Evolutionary conservation across 2,329 filamentous ascomycete species (phyloP).

Genomic region (Fusarium mundagurra): DNA sequence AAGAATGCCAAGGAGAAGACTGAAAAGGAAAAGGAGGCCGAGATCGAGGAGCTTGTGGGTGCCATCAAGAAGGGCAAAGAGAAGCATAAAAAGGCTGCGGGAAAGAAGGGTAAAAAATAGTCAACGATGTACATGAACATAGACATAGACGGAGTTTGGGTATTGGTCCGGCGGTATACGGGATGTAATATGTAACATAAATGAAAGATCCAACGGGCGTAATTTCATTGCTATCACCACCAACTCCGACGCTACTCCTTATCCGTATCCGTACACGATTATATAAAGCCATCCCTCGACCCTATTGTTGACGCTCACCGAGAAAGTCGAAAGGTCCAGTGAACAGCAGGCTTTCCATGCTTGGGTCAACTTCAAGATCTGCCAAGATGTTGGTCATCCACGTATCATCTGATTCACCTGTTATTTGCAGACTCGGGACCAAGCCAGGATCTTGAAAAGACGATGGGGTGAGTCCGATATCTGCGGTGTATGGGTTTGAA

Average conservation of each 20-base stretch:
- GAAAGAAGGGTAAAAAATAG: slow-evolving; percentile 41
- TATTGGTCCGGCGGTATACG: slow-evolving; percentile 14
- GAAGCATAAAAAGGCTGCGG: slow-evolving; percentile 39
- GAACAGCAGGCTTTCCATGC: slow-evolving; percentile 32
- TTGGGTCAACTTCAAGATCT: slow-evolving; percentile 30
- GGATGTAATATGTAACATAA: background rate
- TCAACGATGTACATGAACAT: slow-evolving; percentile 27
- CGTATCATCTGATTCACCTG: slow-evolving; percentile 13
- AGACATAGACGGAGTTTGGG: slow-evolving; percentile 38
- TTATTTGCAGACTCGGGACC: slow-evolving; percentile 28
- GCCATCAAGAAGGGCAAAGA: slow-evolving; percentile 57
- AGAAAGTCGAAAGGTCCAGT: slow-evolving; percentile 37
- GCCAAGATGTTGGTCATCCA: slow-evolving; percentile 32
- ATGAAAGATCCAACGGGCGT: slow-evolving; percentile 10
- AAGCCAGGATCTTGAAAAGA: slow-evolving; percentile 9
- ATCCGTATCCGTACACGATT: slow-evolving; percentile 17
- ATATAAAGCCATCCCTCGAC: background rate
- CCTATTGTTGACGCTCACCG: slow-evolving; percentile 7
- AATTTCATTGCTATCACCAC: background rate
- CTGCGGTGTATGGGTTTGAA: background rate
- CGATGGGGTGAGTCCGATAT: slow-evolving; percentile 16
- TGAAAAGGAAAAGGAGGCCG: slow-evolving; percentile 46
- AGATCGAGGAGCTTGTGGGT: slow-evolving; percentile 52
- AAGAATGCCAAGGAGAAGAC: slow-evolving; percentile 50
- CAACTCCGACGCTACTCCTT: slow-evolving; percentile 25